These are phyloP conservation scores for Amylocystis lapponica DNA, from an alignment of 768 basidiomycete species.

Conservation along the genomic window DNA sequence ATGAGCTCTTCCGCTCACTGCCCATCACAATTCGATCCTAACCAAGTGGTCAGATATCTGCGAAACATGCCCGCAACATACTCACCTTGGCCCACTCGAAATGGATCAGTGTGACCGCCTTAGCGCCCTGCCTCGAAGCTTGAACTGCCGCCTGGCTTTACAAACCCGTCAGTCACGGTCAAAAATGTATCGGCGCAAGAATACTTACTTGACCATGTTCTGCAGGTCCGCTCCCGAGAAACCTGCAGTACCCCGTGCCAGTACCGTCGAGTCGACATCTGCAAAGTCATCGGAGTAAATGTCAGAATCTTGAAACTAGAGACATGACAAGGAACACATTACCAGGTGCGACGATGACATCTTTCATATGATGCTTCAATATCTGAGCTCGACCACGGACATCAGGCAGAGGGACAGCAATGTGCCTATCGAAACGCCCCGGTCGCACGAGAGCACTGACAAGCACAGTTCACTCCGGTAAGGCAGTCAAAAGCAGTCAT, in stretches of 20 bases:
- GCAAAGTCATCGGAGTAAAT: constrained; percentile 1
- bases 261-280: constrained; percentile 81
- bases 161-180: constrained; percentile 2
- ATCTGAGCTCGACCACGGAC: constrained; percentile 92
- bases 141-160: constrained; percentile 86
- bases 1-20: constrained; percentile 86
- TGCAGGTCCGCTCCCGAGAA: constrained; percentile 97
- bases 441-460: constrained; percentile 88
- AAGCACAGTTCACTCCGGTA: neutral
- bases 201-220: constrained; percentile 88
- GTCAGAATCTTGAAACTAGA: constrained; percentile 2
- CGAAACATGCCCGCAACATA: neutral
- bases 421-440: constrained; percentile 91
- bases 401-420: constrained; percentile 93
- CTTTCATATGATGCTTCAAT: constrained; percentile 84
- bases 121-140: constrained; percentile 79
- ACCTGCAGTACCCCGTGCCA: constrained; percentile 92
- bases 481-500: neutral
- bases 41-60: neutral
- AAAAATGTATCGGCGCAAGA: neutral
- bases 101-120: constrained; percentile 68
- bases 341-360: constrained; percentile 61
- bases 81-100: constrained; percentile 96
- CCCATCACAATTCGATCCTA: constrained; percentile 96
- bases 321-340: constrained; percentile 10